These are phyloP conservation scores for Puccinia sorghi DNA, from an alignment of 1,284 basidiomycete genomes.

Conservation along the genomic window DNA sequence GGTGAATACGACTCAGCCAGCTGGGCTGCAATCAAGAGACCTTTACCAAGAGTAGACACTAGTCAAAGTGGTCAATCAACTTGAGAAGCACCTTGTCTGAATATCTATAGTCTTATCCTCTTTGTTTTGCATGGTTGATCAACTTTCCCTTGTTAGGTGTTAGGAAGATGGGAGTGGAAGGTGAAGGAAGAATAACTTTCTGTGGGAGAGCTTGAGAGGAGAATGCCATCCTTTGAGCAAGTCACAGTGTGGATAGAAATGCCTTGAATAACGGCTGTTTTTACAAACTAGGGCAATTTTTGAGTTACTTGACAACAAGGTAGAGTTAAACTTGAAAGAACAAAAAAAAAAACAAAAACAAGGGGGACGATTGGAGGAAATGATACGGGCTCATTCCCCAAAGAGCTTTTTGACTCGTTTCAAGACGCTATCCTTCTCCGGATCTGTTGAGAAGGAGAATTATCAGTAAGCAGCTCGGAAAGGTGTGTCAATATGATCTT, in stretches of 20 bases:
- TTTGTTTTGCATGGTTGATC: too few relatives aligned
- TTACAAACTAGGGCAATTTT: neutral
- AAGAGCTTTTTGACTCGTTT: conserved; percentile 97
- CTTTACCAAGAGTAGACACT: too few relatives aligned
- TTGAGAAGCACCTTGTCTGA: too few relatives aligned
- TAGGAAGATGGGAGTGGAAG: too few relatives aligned
- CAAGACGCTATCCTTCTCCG: conserved; percentile 91
- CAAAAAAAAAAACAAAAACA: too few relatives aligned
- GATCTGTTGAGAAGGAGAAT: conserved; percentile 66
- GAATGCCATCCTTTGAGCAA: neutral
- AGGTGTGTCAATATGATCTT: neutral
- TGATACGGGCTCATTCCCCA: conserved; percentile 67
- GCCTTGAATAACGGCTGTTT: neutral
- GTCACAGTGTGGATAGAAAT: neutral
- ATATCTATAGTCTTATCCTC: too few relatives aligned
- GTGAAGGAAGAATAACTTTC: too few relatives aligned
- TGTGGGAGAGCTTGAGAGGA: neutral
- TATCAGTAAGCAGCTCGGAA: neutral
- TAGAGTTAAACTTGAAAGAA: neutral
- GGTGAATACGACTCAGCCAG: too few relatives aligned
- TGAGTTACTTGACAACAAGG: conserved; percentile 5
- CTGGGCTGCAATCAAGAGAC: too few relatives aligned
- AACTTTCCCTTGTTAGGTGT: too few relatives aligned
- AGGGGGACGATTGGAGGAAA: neutral
- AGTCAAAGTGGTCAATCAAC: too few relatives aligned